Conservation (phyloP, 1,139 yeast species). For the Geotrichum histeridarum region DNA sequence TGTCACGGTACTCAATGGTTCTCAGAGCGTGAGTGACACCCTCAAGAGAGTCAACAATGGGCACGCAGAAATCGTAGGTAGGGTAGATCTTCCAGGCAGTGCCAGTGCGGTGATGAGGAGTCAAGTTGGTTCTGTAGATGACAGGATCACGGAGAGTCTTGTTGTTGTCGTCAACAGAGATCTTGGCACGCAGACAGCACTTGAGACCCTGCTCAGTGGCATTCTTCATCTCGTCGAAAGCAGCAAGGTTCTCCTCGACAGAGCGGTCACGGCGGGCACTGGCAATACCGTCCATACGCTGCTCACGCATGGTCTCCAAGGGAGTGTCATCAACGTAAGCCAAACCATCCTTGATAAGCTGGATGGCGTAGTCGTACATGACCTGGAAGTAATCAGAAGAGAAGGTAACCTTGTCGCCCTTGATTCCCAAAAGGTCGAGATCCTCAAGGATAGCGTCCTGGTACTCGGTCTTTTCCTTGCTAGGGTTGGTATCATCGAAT, state of each 20-base stretch:
- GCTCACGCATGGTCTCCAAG: slow-evolving; percentile 90
- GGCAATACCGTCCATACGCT: slow-evolving; percentile 94
- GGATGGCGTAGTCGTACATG: slow-evolving; percentile 79
- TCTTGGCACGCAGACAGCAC: slow-evolving; percentile 92
- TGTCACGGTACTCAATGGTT: slow-evolving; percentile 96
- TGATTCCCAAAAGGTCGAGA: slow-evolving; percentile 78
- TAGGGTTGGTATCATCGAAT: slow-evolving; percentile 96
- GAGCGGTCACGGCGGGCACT: slow-evolving; percentile 85
- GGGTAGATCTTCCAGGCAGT: slow-evolving; percentile 90
- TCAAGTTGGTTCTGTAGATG: slow-evolving; percentile 88
- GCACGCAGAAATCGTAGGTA: slow-evolving; percentile 96
- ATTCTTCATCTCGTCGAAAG: slow-evolving; percentile 86
- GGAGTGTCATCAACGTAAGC: slow-evolving; percentile 97
- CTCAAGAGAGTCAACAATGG: slow-evolving; percentile 87
- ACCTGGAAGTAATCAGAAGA: slow-evolving; percentile 88
- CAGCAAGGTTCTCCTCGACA: slow-evolving; percentile 79
- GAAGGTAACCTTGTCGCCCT: slow-evolving; percentile 79
- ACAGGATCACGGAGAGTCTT: slow-evolving; percentile 96
- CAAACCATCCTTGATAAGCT: slow-evolving; percentile 86
- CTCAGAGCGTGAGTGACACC: slow-evolving; percentile 97
- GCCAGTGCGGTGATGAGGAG: slow-evolving; percentile 97
- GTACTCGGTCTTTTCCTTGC: slow-evolving; percentile 88
- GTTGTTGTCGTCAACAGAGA: slow-evolving; percentile 82
- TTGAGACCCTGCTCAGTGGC: slow-evolving; percentile 88
- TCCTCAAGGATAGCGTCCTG: slow-evolving; percentile 91